Evolutionary conservation across 306 rosid species (phyloP).

Genomic region (Alnus rubra): DNA sequence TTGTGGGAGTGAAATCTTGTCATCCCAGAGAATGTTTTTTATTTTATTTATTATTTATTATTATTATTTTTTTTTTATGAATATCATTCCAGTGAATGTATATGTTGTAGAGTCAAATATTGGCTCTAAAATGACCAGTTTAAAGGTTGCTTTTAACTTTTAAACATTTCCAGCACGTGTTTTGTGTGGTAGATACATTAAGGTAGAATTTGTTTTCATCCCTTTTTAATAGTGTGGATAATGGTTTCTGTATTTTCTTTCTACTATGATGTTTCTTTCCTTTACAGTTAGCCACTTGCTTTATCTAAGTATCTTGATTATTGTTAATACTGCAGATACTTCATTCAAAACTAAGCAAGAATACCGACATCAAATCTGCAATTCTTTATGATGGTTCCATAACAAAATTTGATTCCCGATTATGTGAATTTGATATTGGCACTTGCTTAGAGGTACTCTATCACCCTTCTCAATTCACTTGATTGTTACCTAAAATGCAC

Average conservation of each 20-base stretch:
- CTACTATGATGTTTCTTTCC: background rate
- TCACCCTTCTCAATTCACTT: constrained; percentile 7
- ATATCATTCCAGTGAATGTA: background rate
- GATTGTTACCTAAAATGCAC: constrained; percentile 18
- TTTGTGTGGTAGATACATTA: background rate
- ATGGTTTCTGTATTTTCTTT: background rate
- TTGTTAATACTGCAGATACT: constrained; percentile 59
- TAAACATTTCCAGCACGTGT: background rate
- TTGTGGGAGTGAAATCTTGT: background rate
- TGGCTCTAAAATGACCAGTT: background rate
- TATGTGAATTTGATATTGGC: constrained; percentile 83
- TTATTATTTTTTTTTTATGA: too few species aligned
- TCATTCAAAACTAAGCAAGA: constrained; percentile 63
- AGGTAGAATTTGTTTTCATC: background rate
- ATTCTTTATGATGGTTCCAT: constrained; percentile 89
- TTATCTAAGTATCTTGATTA: constrained; percentile 26
- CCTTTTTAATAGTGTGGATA: background rate
- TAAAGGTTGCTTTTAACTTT: constrained; percentile 5
- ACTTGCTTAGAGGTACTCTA: constrained; percentile 92
- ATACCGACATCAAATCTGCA: constrained; percentile 54
- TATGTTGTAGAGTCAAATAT: background rate
- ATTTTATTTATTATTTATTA: too few species aligned
- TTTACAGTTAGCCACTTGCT: constrained; percentile 23
- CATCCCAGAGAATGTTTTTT: background rate
- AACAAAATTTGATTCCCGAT: constrained; percentile 62